Conservation (phyloP, 2,329 filamentous ascomycete species). For the Calonectria honghensis region DNA sequence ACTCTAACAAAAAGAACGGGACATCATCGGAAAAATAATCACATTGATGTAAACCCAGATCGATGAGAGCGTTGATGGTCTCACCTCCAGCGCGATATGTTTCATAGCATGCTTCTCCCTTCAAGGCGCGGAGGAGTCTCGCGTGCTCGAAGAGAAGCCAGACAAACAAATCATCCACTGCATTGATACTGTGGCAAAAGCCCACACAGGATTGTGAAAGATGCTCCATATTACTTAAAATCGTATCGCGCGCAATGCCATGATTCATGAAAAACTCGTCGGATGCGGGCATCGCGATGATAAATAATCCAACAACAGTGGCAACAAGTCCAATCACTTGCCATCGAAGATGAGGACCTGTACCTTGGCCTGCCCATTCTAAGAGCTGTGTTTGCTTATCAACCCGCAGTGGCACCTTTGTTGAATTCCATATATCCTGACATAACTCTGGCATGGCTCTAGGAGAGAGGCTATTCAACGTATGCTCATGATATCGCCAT, state of each 20-base stretch:
- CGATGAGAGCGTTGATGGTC: slow-evolving; percentile 10
- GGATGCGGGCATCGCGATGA: not conserved
- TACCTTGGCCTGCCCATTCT: not conserved
- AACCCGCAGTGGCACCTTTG: not conserved
- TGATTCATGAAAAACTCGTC: not conserved
- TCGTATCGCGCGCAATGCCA: not conserved
- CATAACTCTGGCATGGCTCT: not conserved
- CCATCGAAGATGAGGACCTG: slow-evolving; percentile 11
- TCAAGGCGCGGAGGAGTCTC: slow-evolving; percentile 14
- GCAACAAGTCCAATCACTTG: slow-evolving; percentile 31
- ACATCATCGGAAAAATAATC: not conserved
- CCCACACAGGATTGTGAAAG: slow-evolving; percentile 9
- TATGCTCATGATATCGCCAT: not conserved
- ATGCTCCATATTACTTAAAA: not conserved
- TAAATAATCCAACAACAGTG: slow-evolving; percentile 7
- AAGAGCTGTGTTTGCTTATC: not conserved
- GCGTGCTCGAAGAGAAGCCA: slow-evolving; percentile 25
- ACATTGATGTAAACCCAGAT: slow-evolving; percentile 14
- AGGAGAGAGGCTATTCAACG: not conserved
- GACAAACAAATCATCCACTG: slow-evolving; percentile 22
- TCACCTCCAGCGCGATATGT: slow-evolving; percentile 28
- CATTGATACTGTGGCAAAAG: slow-evolving; percentile 15
- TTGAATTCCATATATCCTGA: slow-evolving; percentile 5
- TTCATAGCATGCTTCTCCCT: slow-evolving; percentile 20
- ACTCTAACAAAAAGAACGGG: slow-evolving; percentile 26